Conservation (phyloP, 768 basidiomycete genomes). For the Lactarius evosmus region DNA sequence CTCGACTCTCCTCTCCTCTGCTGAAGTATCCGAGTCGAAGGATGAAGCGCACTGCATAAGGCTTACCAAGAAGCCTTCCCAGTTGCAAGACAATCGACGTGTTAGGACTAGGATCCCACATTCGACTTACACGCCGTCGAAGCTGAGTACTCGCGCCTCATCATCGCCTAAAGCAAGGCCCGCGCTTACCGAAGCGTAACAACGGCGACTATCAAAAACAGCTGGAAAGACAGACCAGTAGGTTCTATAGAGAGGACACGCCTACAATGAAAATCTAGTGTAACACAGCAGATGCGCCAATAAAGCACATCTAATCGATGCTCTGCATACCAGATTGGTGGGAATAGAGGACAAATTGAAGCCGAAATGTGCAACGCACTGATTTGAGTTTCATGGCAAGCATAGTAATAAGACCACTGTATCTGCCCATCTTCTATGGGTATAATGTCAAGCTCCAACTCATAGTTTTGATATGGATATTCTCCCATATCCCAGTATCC, state of each 20-base stretch:
- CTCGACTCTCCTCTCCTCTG: too few relatives aligned
- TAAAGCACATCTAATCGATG: conserved; percentile 28
- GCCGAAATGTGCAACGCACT: conserved; percentile 12
- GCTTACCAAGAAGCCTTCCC: too few relatives aligned
- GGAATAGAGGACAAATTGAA: not conserved
- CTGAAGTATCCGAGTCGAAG: too few relatives aligned
- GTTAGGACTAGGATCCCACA: not conserved
- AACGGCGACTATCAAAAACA: conserved; percentile 11
- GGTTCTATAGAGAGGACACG: conserved; percentile 23
- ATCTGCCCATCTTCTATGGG: conserved; percentile 36
- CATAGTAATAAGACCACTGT: too few relatives aligned
- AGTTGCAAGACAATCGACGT: too few relatives aligned
- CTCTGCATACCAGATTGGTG: conserved; percentile 16
- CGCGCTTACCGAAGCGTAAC: too few relatives aligned
- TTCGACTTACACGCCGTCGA: not conserved
- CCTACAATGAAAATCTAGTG: conserved; percentile 4
- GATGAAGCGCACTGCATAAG: too few relatives aligned
- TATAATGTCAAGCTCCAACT: conserved; percentile 22
- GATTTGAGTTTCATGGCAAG: conserved; percentile 41
- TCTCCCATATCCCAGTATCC: conserved; percentile 17
- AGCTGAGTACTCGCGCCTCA: too few relatives aligned
- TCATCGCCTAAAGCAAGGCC: too few relatives aligned
- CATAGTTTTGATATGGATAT: conserved; percentile 18
- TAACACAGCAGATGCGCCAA: conserved; percentile 24
- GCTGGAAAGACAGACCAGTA: conserved; percentile 33